Evolutionary conservation across 305 asterid genomes (phyloP), one percentile per base, ranked within the genome.

Genomic region (Fraxinus dipetala): DNA sequence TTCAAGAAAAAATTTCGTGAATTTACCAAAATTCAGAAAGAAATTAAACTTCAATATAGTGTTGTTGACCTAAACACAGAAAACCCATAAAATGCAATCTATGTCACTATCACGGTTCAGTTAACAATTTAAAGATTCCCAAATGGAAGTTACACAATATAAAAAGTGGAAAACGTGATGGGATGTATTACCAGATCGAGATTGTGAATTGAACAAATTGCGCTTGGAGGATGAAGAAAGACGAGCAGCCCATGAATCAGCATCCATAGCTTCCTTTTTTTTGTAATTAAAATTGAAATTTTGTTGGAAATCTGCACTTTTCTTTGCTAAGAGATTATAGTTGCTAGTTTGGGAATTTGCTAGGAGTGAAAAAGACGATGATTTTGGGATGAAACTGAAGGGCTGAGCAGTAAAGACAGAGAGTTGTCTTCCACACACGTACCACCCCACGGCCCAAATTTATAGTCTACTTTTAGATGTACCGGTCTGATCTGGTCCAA

Each of bases 201-300:
- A 83, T 80, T 81, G 87, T 26, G 84, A 84, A 75, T 85, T 84
- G 43, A 88, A 85, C 81, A 84, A 87, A 63, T 89, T 85, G 67
- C 90, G 84, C 87, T 81, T 84, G 77, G 91, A 87, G 30, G 89
- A 84, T 56, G 88, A 89, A 54, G 87, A 85, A 5, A 85, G 79
- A 80, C 90, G 90, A 83, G 89, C 86, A 54, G 83, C 83, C 91
- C 90, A 87, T 69, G 90, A 85, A 85, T 87, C 89, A 85, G 86
- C 89, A 73, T 87, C 91, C 91, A 89, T 89, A 56, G 59, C 48
- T 80, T 72, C 73, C 61, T 18, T 56, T n/a, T n/a, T 6, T 56
- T 56, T 30, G 31, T 8, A 22, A 61, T 22, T 22, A 2, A 22
- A 61, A 8, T 61, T 61, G 16, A 54, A 54, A 18, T 0, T n/a